Conservation (phyloP, 768 basidiomycete genomes). For the Auricularia cornea region DNA sequence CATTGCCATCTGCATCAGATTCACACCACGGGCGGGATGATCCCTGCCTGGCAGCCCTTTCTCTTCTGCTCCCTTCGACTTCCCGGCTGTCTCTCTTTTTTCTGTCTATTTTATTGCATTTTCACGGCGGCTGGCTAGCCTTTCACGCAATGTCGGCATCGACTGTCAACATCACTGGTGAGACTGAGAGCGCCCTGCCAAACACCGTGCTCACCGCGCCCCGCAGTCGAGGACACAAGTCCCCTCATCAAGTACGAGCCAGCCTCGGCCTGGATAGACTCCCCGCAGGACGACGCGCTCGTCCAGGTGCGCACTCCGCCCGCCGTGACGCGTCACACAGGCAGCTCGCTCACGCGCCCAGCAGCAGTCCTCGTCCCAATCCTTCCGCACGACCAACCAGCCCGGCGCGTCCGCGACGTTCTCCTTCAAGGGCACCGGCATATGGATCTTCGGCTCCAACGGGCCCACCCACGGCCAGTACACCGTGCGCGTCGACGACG, state of each 20-base stretch:
- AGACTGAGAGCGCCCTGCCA: slow-evolving; percentile 29
- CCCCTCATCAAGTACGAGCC: neutral
- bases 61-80: neutral
- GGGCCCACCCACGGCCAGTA: slow-evolving; percentile 41
- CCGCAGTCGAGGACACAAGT: neutral
- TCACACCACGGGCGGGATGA: slow-evolving; percentile 40
- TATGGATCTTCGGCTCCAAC: slow-evolving; percentile 42
- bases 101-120: slow-evolving; percentile 19
- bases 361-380: neutral
- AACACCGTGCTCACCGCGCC: slow-evolving; percentile 30
- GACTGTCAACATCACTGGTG: neutral
- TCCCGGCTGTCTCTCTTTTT: neutral
- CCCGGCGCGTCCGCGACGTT: slow-evolving; percentile 43
- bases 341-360: neutral
- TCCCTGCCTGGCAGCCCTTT: slow-evolving; percentile 37
- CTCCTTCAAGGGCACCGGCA: slow-evolving; percentile 46
- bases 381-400: slow-evolving; percentile 19
- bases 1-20: slow-evolving; percentile 24
- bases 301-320: neutral
- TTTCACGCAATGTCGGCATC: neutral
- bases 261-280: neutral
- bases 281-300: slow-evolving; percentile 1
- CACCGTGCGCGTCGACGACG: slow-evolving; percentile 37
- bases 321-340: neutral
- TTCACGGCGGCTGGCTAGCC: slow-evolving; percentile 30